These are phyloP conservation scores for Nissolia schottii DNA, from an alignment of 306 rosid species.

Conservation along the genomic window DNA sequence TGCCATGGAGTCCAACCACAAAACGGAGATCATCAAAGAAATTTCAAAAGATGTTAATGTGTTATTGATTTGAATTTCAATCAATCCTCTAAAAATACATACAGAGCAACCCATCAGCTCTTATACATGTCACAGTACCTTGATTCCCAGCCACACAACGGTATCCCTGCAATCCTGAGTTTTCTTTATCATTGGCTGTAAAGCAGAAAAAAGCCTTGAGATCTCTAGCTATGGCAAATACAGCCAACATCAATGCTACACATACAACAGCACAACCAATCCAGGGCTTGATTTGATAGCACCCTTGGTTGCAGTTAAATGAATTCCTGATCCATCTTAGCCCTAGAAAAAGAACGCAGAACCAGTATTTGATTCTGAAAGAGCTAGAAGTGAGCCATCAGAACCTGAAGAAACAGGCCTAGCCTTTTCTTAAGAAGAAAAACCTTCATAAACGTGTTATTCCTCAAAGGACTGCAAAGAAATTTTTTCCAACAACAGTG, in stretches of 20 bases:
- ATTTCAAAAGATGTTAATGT: conserved; percentile 52
- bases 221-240: conserved; percentile 44
- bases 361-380: conserved; percentile 31
- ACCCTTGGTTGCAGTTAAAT: conserved; percentile 51
- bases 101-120: conserved; percentile 72
- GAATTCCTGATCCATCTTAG: conserved; percentile 45
- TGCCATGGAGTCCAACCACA: conserved; percentile 5
- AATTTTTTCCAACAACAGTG: conserved; percentile 78
- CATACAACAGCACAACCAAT: conserved; percentile 74
- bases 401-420: conserved; percentile 51
- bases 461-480: conserved; percentile 66
- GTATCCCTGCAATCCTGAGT: conserved; percentile 54
- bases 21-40: conserved; percentile 28
- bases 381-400: conserved; percentile 35
- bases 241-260: conserved; percentile 60
- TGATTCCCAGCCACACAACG: conserved; percentile 56
- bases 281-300: conserved; percentile 42
- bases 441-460: conserved; percentile 40
- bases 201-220: conserved; percentile 44
- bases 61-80: conserved; percentile 89
- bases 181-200: conserved; percentile 50
- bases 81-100: conserved; percentile 79
- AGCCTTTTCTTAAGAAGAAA: conserved; percentile 35
- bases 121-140: conserved; percentile 58
- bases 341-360: conserved; percentile 44